These are phyloP conservation scores for Balansia obtecta DNA, from an alignment of 2,329 filamentous ascomycete genomes.

Conservation along the genomic window DNA sequence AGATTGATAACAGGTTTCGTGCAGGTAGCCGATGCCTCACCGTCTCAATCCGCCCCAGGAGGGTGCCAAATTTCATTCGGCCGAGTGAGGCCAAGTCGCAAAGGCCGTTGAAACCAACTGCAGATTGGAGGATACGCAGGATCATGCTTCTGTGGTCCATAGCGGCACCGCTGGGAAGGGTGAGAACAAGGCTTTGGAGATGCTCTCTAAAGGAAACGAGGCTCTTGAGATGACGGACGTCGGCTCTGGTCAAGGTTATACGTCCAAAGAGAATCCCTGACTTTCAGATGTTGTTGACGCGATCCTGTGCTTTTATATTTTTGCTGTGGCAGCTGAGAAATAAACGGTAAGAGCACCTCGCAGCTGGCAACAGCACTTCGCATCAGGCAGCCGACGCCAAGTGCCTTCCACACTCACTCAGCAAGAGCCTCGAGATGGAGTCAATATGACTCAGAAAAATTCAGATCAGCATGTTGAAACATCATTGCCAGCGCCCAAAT, in stretches of 20 bases:
- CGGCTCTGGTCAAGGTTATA: too few relatives aligned
- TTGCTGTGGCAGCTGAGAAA: not conserved
- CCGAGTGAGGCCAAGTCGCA: constrained; percentile 12
- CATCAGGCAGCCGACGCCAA: not conserved
- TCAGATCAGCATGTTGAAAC: not conserved
- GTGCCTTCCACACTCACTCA: not conserved
- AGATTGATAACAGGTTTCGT: constrained; percentile 13
- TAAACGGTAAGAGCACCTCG: not conserved
- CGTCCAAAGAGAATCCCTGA: too few relatives aligned
- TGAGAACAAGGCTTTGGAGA: not conserved
- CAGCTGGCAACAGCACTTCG: constrained; percentile 1
- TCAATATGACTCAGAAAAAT: too few relatives aligned
- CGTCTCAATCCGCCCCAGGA: constrained; percentile 12
- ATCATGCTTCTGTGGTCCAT: constrained; percentile 12
- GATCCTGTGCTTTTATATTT: not conserved
- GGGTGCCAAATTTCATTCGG: constrained; percentile 13
- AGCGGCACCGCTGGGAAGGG: not conserved
- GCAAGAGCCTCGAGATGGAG: too few relatives aligned
- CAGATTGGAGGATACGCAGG: constrained; percentile 11
- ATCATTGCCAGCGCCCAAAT: too few relatives aligned
- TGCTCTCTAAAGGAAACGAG: not conserved
- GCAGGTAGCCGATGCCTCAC: constrained; percentile 6
- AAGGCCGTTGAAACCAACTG: constrained; percentile 14
- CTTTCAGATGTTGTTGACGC: not conserved
- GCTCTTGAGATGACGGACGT: too few relatives aligned